Evolutionary conservation across 495 filamentous ascomycete species (phyloP).

Genomic region (Hypoxylon fragiforme): DNA sequence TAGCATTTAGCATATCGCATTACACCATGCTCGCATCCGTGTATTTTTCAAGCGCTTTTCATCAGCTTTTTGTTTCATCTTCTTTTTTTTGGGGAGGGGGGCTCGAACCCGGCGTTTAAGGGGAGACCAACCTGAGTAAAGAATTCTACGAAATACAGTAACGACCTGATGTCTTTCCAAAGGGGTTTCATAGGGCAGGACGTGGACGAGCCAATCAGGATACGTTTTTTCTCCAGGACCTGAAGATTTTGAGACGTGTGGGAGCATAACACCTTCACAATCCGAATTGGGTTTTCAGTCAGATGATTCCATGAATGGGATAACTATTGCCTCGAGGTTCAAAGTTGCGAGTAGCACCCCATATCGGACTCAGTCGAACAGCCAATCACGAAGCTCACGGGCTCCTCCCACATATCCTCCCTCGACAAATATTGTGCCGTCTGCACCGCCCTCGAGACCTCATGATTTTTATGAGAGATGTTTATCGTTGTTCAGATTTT

Average conservation of each 20-base stretch:
- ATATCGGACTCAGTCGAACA: conserved; percentile 8
- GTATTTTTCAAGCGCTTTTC: conserved; percentile 17
- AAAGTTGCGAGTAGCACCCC: no score
- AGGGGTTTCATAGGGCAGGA: conserved; percentile 14
- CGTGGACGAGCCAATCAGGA: conserved; percentile 6
- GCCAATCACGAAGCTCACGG: conserved; percentile 15
- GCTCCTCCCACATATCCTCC: conserved; percentile 9
- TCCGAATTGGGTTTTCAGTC: conserved; percentile 18
- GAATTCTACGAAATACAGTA: conserved; percentile 40
- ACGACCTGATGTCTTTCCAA: conserved; percentile 35
- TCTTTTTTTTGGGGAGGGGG: no score
- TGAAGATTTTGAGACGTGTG: not conserved
- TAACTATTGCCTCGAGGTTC: conserved; percentile 13
- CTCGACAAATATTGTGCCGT: conserved; percentile 7
- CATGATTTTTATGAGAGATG: conserved; percentile 31
- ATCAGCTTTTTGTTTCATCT: not conserved
- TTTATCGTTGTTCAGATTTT: conserved; percentile 15
- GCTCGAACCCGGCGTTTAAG: conserved; percentile 30
- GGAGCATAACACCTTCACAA: no score
- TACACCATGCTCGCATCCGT: conserved; percentile 12
- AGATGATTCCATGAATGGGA: conserved; percentile 14
- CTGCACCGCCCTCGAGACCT: conserved; percentile 2
- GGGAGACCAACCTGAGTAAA: conserved; percentile 16
- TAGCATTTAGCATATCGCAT: not conserved
- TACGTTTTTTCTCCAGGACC: not conserved